Evolutionary conservation across 1,284 basidiomycete genomes (phyloP), one percentile per base, ranked within the genome.

Genomic region (Heimioporus punctisporus): DNA sequence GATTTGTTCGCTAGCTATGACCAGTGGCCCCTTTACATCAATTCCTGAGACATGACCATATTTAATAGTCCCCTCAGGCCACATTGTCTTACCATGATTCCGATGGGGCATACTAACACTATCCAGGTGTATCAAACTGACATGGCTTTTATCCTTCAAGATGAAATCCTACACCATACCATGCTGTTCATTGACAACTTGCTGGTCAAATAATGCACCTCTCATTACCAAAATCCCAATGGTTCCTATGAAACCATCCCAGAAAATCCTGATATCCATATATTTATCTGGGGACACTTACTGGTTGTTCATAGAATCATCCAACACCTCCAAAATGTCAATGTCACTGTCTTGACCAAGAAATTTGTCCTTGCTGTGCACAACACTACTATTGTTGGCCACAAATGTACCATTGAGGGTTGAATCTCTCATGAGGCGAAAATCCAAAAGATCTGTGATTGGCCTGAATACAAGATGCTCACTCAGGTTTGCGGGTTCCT

Each of bases 201-300:
- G 4, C 42, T 26, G 1, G 21, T 52, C 2, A 56, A 55, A 24
- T 43, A 39, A 2, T 30, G 19, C 0, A 12, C 21, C 0, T 26
- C 40, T 2, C 6, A 12, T 2, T 51, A 55, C 15, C 40, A 43
- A 11, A 0, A 2, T 10, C 2, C 5, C 15, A 25, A 54, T 31
- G 40, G 39, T 40, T 17, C 39, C 12, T 40, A 40, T 40, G 39
- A 40, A 19, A 40, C n/a, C 9, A 40, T 40, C 6, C 3, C n/a
- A 2, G 52, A 44, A 4, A 52, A 57, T 5, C 46, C 31, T 1
- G 60, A 59, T 0, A 65, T 70, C 2, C 27, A 57, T 0, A 41
- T 54, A 0, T 72, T 72, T 43, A 54, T 72, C 1, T 63, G 39
- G 51, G 59, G 70, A 19, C 66, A 71, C 46, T 46, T 66, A 2